phyloP scores from a whole-genome alignment of 2,329 filamentous ascomycete genomes.

The Trichoderma sp. region DNA sequence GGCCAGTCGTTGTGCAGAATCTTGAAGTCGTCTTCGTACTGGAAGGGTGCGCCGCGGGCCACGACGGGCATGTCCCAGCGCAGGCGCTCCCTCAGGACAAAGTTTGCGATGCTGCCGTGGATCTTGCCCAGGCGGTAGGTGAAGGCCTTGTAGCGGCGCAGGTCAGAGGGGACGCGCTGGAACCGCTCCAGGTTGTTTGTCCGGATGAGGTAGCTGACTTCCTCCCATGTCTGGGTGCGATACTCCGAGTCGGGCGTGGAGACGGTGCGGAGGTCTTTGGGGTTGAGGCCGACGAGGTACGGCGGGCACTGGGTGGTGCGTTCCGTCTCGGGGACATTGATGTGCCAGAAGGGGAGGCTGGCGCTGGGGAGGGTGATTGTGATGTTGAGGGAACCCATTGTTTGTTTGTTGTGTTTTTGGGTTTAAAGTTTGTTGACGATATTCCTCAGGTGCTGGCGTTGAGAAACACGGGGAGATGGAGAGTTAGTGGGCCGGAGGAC shows the following conservation, averaged over 20 bases:
- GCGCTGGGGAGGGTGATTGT: constrained; percentile 24
- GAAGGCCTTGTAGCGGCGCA: constrained; percentile 75
- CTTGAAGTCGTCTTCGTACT: constrained; percentile 57
- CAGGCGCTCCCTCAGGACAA: constrained; percentile 68
- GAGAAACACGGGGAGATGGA: neutral
- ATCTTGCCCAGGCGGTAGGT: constrained; percentile 59
- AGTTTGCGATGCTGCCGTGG: constrained; percentile 75
- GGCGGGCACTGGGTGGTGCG: constrained; percentile 67
- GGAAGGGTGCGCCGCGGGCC: constrained; percentile 40
- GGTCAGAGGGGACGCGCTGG: constrained; percentile 70
- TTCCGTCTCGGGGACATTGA: constrained; percentile 66
- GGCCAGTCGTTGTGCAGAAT: constrained; percentile 92
- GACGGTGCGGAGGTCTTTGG: constrained; percentile 70
- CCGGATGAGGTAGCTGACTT: constrained; percentile 61
- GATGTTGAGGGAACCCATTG: constrained; percentile 37
- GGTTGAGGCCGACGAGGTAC: constrained; percentile 60
- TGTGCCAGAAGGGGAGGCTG: constrained; percentile 69
- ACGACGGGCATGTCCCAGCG: constrained; percentile 57
- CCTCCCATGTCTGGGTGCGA: constrained; percentile 62
- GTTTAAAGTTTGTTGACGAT: neutral
- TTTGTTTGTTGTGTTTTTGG: neutral
- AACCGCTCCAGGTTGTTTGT: constrained; percentile 72
- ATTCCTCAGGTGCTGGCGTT: neutral
- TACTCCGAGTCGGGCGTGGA: constrained; percentile 67
- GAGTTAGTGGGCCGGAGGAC: neutral